These are phyloP conservation scores for Mycena venus DNA, from an alignment of 768 basidiomycete species.

Conservation along the genomic window DNA sequence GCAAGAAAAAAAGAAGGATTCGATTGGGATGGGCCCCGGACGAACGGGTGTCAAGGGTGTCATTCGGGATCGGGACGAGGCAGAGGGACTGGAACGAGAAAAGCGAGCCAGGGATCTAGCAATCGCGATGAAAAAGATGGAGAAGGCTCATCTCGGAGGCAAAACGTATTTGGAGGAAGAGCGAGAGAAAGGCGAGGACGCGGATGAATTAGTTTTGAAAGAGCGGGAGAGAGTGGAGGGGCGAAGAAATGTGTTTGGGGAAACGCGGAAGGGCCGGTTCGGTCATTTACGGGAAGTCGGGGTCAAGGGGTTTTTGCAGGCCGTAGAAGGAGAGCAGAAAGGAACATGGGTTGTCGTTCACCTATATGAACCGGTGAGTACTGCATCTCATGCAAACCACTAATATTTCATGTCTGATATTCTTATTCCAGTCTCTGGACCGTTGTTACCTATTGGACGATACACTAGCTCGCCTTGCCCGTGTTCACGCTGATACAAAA, in stretches of 20 bases:
- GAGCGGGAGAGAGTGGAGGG: conserved; percentile 53
- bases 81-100: conserved; percentile 65
- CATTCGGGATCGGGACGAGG: conserved; percentile 85
- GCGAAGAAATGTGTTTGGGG: conserved; percentile 61
- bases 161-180: conserved; percentile 87
- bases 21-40: conserved; percentile 89
- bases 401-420: conserved; percentile 5
- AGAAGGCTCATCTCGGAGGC: conserved; percentile 73
- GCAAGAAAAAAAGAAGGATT: conserved; percentile 56
- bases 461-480: conserved; percentile 74
- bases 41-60: conserved; percentile 92
- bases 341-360: conserved; percentile 89
- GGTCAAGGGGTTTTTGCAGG: conserved; percentile 75
- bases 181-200: conserved; percentile 67
- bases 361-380: conserved; percentile 82
- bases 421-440: conserved; percentile 71
- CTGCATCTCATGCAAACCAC: background rate
- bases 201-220: conserved; percentile 59
- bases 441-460: conserved; percentile 82
- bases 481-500: conserved; percentile 78
- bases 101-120: conserved; percentile 66
- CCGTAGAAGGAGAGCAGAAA: conserved; percentile 79
- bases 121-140: conserved; percentile 69
- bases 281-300: conserved; percentile 89
- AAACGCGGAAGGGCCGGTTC: conserved; percentile 68